Base-by-base conservation (phyloP, 495 filamentous ascomycete species). In the Neohortaea acidophila region DNA sequence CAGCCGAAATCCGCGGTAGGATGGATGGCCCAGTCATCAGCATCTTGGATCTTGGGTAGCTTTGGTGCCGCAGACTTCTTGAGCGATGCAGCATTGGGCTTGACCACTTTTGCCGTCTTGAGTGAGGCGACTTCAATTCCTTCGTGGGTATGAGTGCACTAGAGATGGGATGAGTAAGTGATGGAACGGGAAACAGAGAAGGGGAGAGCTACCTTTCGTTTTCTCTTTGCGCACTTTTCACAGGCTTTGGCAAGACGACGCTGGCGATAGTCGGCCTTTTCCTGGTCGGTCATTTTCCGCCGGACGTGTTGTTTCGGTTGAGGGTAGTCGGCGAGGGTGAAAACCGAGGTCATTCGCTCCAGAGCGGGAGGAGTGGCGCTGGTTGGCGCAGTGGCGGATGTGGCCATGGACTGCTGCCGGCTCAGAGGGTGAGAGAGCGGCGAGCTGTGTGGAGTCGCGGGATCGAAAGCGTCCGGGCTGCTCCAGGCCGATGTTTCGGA, bases 221-320 rank as follows among this genome's bases (percentile, higher is more conserved):
- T 50, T 2, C 43, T 32, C 34, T 43, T 33, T 3, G 33, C 8
- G 37, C 47, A 50, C 33, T 38, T 43, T 4, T 45, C 42, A 34
- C 47, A 50, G 2, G 47, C 47, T 24, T 43, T 43, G 6, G 47
- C 47, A n/a, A 45, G 46, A 13, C 47, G 9, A 0, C 42, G 47
- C 34, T 47, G 38, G 22, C 43, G 38, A 30, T 50, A 50, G 38
- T 50, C 47, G 21, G 24, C 31, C 25, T 50, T 50, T 29, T 50
- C 47, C 7, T 43, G 38, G 21, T 46, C 47, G 24, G 47, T 50
- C 47, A 50, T 50, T 36, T 43, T 47, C 7, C 47, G 31, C n/a
- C 47, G 23, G 6, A 36, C 28, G 4, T 25, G 33, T 30, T 50
- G 43, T 39, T 47, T 50, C 1, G 43, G 42, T 24, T 45, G 43